Base-by-base conservation (phyloP, 495 filamentous ascomycete genomes). In the Aspergillus conjunctus region DNA sequence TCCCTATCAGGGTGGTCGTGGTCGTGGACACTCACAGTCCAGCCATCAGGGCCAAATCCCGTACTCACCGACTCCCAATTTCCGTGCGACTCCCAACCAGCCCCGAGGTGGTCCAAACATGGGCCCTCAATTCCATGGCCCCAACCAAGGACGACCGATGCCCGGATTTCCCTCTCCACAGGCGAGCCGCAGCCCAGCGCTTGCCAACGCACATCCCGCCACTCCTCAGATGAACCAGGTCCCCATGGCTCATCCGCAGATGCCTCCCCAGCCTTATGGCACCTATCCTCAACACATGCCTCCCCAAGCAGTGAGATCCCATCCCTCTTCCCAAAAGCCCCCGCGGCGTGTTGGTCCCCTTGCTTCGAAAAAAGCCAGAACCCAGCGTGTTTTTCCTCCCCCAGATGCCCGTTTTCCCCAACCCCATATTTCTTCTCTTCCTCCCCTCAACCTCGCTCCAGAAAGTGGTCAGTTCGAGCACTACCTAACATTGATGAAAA, bases 381-480 rank as follows among this genome's bases (percentile, higher is more conserved):
- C 21, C 20, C 58, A 61, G 61, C 67, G 62, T 58, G 53, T 56
- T 21, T 62, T 63, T 33, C 46, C 54, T 60, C 48, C 69, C 54
- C 63, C 64, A 54, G 59, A 59, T 31, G 17, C 60, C 54, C 56
- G 21, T 55, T 57, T 46, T 43, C 34, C 61, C 53, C 60, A 60
- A 30, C 34, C 58, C 34, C 64, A 64, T 58, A 65, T 73, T 59
- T 59, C 75, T 59, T 59, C 75, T 61, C 66, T 72, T 66, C 68
- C 75, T 63, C 68, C 73, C 34, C 73, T 73, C 53, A 82, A 91
- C 76, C 65, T 93, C 58, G 87, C 90, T 37, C 88, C 88, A 58
- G 83, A 85, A 64, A 87, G 78, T 68, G 85, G 86, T 59, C 74
- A 84, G 50, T 91, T 90, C 81, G 88, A 93, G 68, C 81, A 85